These are phyloP conservation scores for Podospora didyma DNA, from an alignment of 495 filamentous ascomycete genomes.

Conservation along the genomic window DNA sequence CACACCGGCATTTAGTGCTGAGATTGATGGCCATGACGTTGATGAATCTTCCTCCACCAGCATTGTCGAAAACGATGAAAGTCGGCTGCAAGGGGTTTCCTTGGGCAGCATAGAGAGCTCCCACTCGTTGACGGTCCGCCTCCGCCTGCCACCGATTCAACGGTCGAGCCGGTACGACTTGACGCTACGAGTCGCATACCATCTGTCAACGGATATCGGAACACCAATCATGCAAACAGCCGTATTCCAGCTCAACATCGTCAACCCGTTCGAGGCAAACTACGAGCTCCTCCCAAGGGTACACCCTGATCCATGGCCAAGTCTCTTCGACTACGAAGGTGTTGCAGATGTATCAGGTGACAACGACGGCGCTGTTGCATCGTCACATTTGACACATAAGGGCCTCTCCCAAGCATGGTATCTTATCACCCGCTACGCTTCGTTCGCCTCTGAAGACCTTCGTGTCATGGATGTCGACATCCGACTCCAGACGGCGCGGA, in stretches of 20 bases:
- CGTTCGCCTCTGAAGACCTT: slow-evolving; percentile 69
- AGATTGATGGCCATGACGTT: slow-evolving; percentile 25
- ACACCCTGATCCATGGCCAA: slow-evolving; percentile 78
- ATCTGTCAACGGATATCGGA: slow-evolving; percentile 72
- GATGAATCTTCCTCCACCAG: slow-evolving; percentile 17
- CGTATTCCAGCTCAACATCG: slow-evolving; percentile 62
- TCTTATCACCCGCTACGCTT: slow-evolving; percentile 65
- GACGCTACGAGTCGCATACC: slow-evolving; percentile 68
- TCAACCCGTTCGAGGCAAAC: slow-evolving; percentile 81
- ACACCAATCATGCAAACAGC: slow-evolving; percentile 77
- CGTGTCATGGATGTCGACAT: slow-evolving; percentile 61
- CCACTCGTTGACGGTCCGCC: slow-evolving; percentile 31
- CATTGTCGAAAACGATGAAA: slow-evolving; percentile 27
- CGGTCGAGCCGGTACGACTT: slow-evolving; percentile 62
- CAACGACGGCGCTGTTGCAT: background rate
- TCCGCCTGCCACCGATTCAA: slow-evolving; percentile 48
- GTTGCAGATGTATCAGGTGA: slow-evolving; percentile 22
- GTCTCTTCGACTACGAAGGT: slow-evolving; percentile 61
- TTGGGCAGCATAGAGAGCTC: slow-evolving; percentile 48
- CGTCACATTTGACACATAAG: slow-evolving; percentile 18
- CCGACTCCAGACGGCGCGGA: slow-evolving; percentile 48
- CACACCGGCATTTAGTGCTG: slow-evolving; percentile 46
- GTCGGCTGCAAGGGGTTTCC: slow-evolving; percentile 28
- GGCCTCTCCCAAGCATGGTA: slow-evolving; percentile 82
- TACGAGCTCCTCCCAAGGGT: slow-evolving; percentile 78